These are phyloP conservation scores for Exophiala xenobiotica DNA, from an alignment of 2,329 filamentous ascomycete species.

Conservation along the genomic window DNA sequence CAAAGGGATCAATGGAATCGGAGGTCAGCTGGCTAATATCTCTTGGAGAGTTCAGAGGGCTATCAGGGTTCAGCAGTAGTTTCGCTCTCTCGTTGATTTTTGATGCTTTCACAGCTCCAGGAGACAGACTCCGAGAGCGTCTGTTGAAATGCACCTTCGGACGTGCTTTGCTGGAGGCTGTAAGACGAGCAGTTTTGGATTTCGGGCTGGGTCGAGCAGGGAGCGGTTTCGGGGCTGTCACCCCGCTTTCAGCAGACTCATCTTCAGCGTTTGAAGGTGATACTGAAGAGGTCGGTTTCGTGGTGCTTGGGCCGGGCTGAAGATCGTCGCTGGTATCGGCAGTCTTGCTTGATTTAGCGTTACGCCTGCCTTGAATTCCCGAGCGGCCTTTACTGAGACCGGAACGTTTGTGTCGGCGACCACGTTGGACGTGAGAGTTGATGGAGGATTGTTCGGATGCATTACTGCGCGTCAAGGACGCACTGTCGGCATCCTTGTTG, in stretches of 20 bases:
- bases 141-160: background rate
- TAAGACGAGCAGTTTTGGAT: background rate
- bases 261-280: background rate
- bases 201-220: constrained; percentile 6
- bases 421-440: constrained; percentile 27
- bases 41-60: constrained; percentile 5
- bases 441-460: constrained; percentile 25
- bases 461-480: constrained; percentile 25
- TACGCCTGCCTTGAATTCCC: constrained; percentile 6
- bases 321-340: constrained; percentile 1
- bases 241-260: constrained; percentile 1
- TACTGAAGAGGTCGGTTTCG: background rate
- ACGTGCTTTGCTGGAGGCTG: background rate
- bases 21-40: constrained; percentile 24
- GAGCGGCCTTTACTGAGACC: constrained; percentile 14
- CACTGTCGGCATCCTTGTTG: constrained; percentile 27
- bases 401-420: constrained; percentile 22
- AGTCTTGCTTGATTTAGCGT: background rate
- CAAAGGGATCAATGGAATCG: constrained; percentile 24
- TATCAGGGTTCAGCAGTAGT: constrained; percentile 13
- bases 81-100: constrained; percentile 3
- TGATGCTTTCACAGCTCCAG: background rate
- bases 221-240: constrained; percentile 1
- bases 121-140: background rate
- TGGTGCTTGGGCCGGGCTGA: background rate